Conservation (phyloP, 352 stramenopile genomes). For the Pythium rishiriense region DNA sequence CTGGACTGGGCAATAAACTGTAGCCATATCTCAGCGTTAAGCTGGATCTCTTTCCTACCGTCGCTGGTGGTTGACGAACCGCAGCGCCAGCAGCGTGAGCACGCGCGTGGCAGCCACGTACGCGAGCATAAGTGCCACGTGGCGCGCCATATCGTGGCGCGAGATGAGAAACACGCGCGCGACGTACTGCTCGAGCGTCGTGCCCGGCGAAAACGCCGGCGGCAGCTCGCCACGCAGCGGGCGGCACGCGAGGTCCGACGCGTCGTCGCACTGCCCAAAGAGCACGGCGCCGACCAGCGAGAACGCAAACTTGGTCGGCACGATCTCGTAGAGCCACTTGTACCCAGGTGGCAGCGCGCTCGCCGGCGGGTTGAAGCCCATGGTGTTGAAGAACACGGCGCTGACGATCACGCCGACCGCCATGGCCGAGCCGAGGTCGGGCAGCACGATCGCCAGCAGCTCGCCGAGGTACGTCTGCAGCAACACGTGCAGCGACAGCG, state of each 20-base stretch:
- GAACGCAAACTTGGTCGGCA: constrained; percentile 27
- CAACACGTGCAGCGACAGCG: constrained; percentile 26
- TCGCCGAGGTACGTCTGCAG: constrained; percentile 32
- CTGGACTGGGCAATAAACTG: neutral
- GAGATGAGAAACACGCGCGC: constrained; percentile 56
- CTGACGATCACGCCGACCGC: constrained; percentile 24
- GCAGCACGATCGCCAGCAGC: constrained; percentile 21
- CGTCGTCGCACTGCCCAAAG: constrained; percentile 34
- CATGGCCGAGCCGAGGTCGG: constrained; percentile 23
- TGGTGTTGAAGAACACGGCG: constrained; percentile 29
- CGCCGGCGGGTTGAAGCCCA: constrained; percentile 34
- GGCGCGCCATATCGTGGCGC: constrained; percentile 41
- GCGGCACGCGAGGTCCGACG: constrained; percentile 58
- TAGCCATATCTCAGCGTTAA: neutral
- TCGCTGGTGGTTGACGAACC: constrained; percentile 60
- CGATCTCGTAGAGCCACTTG: constrained; percentile 49
- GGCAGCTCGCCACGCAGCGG: constrained; percentile 46
- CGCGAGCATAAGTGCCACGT: constrained; percentile 50
- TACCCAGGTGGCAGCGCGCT: constrained; percentile 35
- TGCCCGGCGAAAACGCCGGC: constrained; percentile 30
- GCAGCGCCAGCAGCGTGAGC: constrained; percentile 50
- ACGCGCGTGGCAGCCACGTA: constrained; percentile 47
- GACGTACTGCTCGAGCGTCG: constrained; percentile 60
- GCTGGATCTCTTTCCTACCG: constrained; percentile 7
- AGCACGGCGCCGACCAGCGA: constrained; percentile 16